phyloP scores from a whole-genome alignment of 1,139 yeast species.

The Scheffersomyces parashehatae region DNA sequence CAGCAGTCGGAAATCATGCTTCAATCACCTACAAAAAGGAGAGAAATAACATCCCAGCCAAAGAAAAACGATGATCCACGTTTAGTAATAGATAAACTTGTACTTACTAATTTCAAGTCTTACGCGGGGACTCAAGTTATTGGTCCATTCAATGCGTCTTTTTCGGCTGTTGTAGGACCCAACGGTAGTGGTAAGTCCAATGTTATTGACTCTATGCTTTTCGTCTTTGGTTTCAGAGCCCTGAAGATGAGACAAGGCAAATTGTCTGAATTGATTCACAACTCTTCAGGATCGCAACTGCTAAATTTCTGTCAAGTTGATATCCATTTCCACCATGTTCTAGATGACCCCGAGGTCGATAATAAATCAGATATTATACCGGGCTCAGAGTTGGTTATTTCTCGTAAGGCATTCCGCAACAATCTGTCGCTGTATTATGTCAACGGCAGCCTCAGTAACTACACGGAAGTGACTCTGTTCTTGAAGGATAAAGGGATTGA shows the following conservation, averaged over 20 bases:
- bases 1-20: slow-evolving; percentile 28
- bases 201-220: slow-evolving; percentile 92
- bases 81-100: slow-evolving; percentile 71
- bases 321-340: slow-evolving; percentile 81
- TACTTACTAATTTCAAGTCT: slow-evolving; percentile 85
- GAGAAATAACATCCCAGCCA: slow-evolving; percentile 18
- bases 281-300: slow-evolving; percentile 68
- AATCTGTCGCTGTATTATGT: slow-evolving; percentile 80
- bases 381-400: slow-evolving; percentile 63
- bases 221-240: slow-evolving; percentile 97
- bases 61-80: slow-evolving; percentile 45
- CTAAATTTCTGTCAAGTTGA: slow-evolving; percentile 84
- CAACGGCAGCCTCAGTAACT: slow-evolving; percentile 67
- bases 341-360: slow-evolving; percentile 55
- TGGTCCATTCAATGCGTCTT: slow-evolving; percentile 92
- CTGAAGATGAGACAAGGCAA: slow-evolving; percentile 96
- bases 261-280: slow-evolving; percentile 86
- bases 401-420: slow-evolving; percentile 76
- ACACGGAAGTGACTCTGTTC: slow-evolving; percentile 75
- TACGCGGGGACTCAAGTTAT: slow-evolving; percentile 93
- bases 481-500: slow-evolving; percentile 88
- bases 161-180: slow-evolving; percentile 98
- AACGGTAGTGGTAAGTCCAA: slow-evolving; percentile 98
- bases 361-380: slow-evolving; percentile 41
- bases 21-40: slow-evolving; percentile 31